A percentile compares a stretch with the other conserved stretches of the same genome.
Conservation (phyloP, 2,329 filamentous ascomycete species). For the Thielaviopsis euricoi region DNA sequence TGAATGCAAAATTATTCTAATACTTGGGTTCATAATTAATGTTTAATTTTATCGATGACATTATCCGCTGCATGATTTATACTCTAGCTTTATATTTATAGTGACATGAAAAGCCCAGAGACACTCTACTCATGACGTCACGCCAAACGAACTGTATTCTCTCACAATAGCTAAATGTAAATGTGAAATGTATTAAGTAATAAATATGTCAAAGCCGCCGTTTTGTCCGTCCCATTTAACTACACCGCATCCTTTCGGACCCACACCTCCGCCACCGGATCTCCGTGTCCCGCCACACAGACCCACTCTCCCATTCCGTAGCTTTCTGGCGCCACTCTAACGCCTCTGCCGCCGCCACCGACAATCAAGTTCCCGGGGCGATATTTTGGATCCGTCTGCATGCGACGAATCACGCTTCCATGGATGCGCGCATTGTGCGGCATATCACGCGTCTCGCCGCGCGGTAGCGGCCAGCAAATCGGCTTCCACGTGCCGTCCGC, state of each 20-base stretch:
- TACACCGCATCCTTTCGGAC: slow-evolving; percentile 24
- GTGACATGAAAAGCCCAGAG: too few species aligned
- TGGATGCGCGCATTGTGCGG: slow-evolving; percentile 55
- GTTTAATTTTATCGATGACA: too few species aligned
- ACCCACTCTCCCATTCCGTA: slow-evolving; percentile 59
- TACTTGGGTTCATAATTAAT: too few species aligned
- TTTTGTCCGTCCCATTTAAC: neutral
- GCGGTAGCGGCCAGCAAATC: slow-evolving; percentile 64
- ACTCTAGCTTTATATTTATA: too few species aligned
- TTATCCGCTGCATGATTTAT: too few species aligned
- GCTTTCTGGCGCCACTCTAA: slow-evolving; percentile 40
- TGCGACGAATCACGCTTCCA: slow-evolving; percentile 55
- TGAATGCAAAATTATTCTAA: too few species aligned
- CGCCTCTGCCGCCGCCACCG: slow-evolving; percentile 59
- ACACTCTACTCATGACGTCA: too few species aligned
- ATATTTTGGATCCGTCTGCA: slow-evolving; percentile 47
- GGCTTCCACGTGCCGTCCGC: slow-evolving; percentile 60
- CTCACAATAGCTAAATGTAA: too few species aligned
- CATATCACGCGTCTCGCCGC: slow-evolving; percentile 63
- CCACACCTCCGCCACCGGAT: slow-evolving; percentile 54
- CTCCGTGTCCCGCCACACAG: slow-evolving; percentile 44
- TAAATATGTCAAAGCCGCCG: neutral
- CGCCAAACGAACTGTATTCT: too few species aligned
- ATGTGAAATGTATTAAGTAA: too few species aligned
- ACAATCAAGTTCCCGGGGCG: slow-evolving; percentile 66